Conservation (phyloP, 192 early-diverging fungal species). For the Linnemannia elongata region DNA sequence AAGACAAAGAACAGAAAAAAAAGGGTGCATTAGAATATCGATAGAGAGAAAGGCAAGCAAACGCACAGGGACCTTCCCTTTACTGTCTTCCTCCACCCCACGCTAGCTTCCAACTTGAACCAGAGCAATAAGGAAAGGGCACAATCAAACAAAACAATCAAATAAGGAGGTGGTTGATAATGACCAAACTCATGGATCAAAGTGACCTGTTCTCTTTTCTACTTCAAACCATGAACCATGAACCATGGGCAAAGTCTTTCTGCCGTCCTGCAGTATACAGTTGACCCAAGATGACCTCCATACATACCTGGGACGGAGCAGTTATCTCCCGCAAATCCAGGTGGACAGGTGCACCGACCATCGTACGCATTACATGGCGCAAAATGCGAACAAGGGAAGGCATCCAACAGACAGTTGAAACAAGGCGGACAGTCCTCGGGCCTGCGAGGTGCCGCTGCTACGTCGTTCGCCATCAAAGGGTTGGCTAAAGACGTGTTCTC, state of each 20-base stretch:
- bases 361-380: slow-evolving; percentile 79
- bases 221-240: background rate
- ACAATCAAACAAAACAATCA: background rate
- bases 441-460: background rate
- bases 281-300: background rate
- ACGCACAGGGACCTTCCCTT: background rate
- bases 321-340: slow-evolving; percentile 84
- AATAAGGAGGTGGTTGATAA: background rate
- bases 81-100: slow-evolving; percentile 22
- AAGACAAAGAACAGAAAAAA: background rate
- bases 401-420: slow-evolving; percentile 86
- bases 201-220: background rate
- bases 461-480: slow-evolving; percentile 17
- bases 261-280: too few relatives aligned
- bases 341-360: slow-evolving; percentile 80
- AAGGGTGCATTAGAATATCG: background rate
- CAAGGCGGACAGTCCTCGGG: slow-evolving; percentile 77
- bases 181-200: too few relatives aligned
- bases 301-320: slow-evolving; percentile 76
- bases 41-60: background rate
- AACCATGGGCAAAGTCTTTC: background rate
- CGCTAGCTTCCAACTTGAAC: slow-evolving; percentile 65
- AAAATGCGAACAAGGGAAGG: slow-evolving; percentile 79
- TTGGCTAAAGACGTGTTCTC: slow-evolving; percentile 21
- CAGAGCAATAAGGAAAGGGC: slow-evolving; percentile 64